Base-by-base conservation (phyloP, 306 rosid species). In the Rosa rugosa region DNA sequence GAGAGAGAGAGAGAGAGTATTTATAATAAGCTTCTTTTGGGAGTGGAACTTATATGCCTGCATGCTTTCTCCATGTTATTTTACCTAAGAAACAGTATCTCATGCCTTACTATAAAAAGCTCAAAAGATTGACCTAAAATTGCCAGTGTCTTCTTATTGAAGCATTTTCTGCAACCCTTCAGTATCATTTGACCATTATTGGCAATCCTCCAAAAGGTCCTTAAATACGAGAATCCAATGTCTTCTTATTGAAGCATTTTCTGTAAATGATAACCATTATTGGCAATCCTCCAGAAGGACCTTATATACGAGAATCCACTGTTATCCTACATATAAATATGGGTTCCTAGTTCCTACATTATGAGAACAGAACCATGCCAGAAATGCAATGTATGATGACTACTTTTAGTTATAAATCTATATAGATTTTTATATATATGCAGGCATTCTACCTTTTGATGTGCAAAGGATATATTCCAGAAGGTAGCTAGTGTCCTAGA, bases 141-240 rank as follows among this genome's bases (percentile, higher is more conserved):
- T 50, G 36, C 36, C 36, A 31, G 3, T 66, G 71, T 66, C 27
- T 66, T 38, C 71, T 20, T 36, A 18, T 13, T 38, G 20, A 69
- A 69, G 53, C 11, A 23, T 69, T 69, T 38, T 69, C 10, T 10
- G 36, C 41, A 70, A 46, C 13, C 4, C 5, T 46, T 69, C 72
- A 59, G 41, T 54, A 54, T 6, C 51, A 57, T 41, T 34, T 23
- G 72, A 75, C 77, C 50, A 59, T 45, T 71, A 27, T 72, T 53
- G 59, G 72, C 34, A 78, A 72, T 53, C 60, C 72, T 57, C 40
- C 53, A 41, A 47, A 72, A 62, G 72, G 80, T 78, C 60, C 71
- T 53, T 54, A 54, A 20, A 54, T 54, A 54, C 11, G 60, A 7
- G 25, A 14, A 20, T 54, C 23, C 23, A 20, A 16, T 66, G 71